Conservation (phyloP, 2,329 filamentous ascomycete genomes). For the Exserohilum rostratum region DNA sequence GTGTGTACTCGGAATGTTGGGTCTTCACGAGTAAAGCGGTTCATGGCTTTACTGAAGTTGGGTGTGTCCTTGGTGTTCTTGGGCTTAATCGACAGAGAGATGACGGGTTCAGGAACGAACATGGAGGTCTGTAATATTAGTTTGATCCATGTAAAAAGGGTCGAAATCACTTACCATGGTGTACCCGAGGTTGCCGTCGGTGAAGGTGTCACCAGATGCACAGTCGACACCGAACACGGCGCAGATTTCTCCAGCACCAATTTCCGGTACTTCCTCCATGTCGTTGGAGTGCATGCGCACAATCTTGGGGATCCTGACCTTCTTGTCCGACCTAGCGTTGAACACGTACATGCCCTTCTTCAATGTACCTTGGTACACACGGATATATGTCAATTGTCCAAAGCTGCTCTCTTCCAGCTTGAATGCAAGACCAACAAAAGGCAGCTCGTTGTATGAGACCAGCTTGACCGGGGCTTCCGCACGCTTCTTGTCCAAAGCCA, state of each 20-base stretch:
- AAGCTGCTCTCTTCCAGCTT: constrained; percentile 99
- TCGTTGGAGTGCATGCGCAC: constrained; percentile 99
- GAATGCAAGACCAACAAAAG: constrained; percentile 95
- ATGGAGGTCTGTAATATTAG: constrained; percentile 70
- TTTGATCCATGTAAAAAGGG: constrained; percentile 1
- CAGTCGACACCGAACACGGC: constrained; percentile 98
- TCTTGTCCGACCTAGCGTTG: constrained; percentile 94
- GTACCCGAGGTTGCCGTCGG: constrained; percentile 89
- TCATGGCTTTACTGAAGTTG: constrained; percentile 98
- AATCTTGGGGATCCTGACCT: constrained; percentile 94
- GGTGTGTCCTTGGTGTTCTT: constrained; percentile 90
- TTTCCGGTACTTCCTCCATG: constrained; percentile 94
- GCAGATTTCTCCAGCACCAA: constrained; percentile 96
- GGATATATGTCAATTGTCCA: constrained; percentile 96
- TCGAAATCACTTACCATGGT: constrained; percentile 67
- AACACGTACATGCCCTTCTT: constrained; percentile 88
- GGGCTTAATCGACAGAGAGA: constrained; percentile 95
- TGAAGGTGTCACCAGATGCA: constrained; percentile 97
- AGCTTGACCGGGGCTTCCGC: constrained; percentile 82
- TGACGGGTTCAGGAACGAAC: constrained; percentile 97
- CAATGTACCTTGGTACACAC: constrained; percentile 93
- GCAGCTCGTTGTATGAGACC: constrained; percentile 89
- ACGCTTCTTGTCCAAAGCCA: constrained; percentile 82
- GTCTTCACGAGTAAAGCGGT: constrained; percentile 97
- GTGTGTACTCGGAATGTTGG: constrained; percentile 96